phyloP scores from a whole-genome alignment of 441 rosid genomes.

The Aleurites moluccanus region DNA sequence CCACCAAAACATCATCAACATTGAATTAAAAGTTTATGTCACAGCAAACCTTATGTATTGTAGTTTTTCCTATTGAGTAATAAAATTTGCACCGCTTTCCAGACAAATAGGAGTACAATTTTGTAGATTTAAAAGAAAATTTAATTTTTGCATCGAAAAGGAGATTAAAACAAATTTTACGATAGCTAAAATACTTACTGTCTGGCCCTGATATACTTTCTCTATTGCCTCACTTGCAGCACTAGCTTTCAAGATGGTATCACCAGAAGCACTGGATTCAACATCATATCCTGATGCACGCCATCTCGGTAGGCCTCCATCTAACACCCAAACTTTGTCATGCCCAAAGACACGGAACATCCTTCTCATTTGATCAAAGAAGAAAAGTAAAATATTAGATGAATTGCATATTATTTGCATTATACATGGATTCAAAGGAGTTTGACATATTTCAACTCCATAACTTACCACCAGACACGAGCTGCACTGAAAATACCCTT shows the following conservation, averaged over 20 bases:
- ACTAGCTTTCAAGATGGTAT: constrained; percentile 85
- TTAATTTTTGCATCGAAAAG: neutral
- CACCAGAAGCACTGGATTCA: constrained; percentile 94
- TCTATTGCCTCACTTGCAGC: constrained; percentile 95
- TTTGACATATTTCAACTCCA: constrained; percentile 15
- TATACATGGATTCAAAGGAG: neutral
- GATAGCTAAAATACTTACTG: constrained; percentile 43
- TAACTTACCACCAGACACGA: constrained; percentile 98
- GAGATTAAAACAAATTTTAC: neutral
- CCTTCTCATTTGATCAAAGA: constrained; percentile 47
- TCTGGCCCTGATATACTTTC: constrained; percentile 81
- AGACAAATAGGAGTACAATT: neutral
- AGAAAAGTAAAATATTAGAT: neutral
- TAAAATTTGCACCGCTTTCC: neutral
- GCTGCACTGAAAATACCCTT: constrained; percentile 97
- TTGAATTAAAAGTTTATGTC: neutral
- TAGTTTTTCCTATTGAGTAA: neutral
- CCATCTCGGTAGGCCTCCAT: constrained; percentile 98
- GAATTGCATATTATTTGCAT: neutral
- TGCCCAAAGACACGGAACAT: constrained; percentile 96
- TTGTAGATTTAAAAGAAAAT: neutral
- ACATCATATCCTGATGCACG: constrained; percentile 93
- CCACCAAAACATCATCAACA: neutral
- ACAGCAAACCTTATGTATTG: neutral
- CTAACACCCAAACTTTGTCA: constrained; percentile 90